These are phyloP conservation scores for Xenosphaeropsis pyriputrescens DNA, from an alignment of 2,329 filamentous ascomycete genomes.

Conservation along the genomic window DNA sequence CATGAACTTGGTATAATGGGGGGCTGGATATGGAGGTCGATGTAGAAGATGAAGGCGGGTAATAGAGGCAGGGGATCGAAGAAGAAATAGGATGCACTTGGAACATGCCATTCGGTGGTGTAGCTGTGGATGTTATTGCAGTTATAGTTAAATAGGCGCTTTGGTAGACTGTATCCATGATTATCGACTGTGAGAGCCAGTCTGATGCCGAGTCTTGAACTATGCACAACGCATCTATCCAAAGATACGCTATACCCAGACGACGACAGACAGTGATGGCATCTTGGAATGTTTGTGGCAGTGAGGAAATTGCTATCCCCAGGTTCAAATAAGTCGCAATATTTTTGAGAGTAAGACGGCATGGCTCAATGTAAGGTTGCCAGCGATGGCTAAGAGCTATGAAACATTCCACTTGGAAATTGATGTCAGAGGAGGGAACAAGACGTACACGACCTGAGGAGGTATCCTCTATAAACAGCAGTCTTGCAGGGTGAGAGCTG, in stretches of 20 bases:
- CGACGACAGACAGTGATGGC: constrained; percentile 1
- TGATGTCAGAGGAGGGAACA: no score
- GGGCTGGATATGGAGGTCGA: no score
- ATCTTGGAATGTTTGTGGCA: constrained; percentile 1
- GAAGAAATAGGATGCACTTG: constrained; percentile 7
- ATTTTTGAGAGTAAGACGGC: no score
- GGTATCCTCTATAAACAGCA: no score
- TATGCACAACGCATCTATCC: constrained; percentile 9
- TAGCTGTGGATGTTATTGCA: constrained; percentile 1
- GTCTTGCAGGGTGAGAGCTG: no score
- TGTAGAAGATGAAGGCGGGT: no score
- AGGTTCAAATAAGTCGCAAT: no score
- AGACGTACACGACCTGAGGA: no score
- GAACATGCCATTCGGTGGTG: constrained; percentile 5
- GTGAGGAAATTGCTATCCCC: not conserved
- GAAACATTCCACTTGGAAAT: no score
- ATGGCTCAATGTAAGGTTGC: no score
- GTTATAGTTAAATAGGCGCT: constrained; percentile 6
- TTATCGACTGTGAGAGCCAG: constrained; percentile 5
- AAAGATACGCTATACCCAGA: constrained; percentile 4
- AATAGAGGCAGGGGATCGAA: no score
- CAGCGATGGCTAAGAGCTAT: no score
- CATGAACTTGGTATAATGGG: not conserved
- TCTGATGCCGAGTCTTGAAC: constrained; percentile 7
- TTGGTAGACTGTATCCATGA: constrained; percentile 7